Base-by-base conservation (phyloP, 768 basidiomycete species). In the Suillus subluteus region DNA sequence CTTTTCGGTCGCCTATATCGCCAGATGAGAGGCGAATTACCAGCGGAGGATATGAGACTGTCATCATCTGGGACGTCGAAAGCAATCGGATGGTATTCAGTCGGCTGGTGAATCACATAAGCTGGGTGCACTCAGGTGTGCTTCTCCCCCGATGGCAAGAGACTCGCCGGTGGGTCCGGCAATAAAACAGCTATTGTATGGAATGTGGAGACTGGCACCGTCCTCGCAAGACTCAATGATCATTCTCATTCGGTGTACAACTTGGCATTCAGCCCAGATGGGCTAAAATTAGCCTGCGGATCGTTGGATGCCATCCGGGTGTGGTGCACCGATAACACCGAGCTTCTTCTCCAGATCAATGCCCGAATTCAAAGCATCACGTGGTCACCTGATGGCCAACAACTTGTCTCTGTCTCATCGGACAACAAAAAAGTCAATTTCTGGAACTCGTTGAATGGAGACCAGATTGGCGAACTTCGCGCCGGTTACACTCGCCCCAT, bases 191-290 rank as follows among this genome's bases (percentile, higher is more conserved):
- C 9, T 12, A 6, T 48, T n/a, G n/a, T 48, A 48, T n/a, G 46
- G 46, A 21, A 46, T n/a, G 11, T 11, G 11, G 46, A 48, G 46
- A 48, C 46, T n/a, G 46, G 46, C 11, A 12, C 46, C 5, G n/a
- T 12, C 46, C 46, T 48, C 11, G 21, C 11, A 12, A n/a, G n/a
- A 48, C n/a, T 12, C 44, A 46, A n/a, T 21, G 46, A n/a, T n/a
- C 46, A 11, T 46, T 8, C 9, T 46, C 4, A 11, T n/a, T 0
- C 3, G 0, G 21, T 12, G n/a, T 2, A 3, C n/a, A 12, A 4
- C n/a, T 11, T 48, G n/a, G n/a, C n/a, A n/a, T 48, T 48, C n/a
- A 48, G 46, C n/a, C 48, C 23, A 0, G 23, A 50, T 50, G 23
- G 13, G 12, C 13, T 50, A 15, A 23, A 15, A 26, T 50, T 50